Evolutionary conservation across 2,329 filamentous ascomycete genomes (phyloP).

Genomic region (Pseudogymnoascus sp.): DNA sequence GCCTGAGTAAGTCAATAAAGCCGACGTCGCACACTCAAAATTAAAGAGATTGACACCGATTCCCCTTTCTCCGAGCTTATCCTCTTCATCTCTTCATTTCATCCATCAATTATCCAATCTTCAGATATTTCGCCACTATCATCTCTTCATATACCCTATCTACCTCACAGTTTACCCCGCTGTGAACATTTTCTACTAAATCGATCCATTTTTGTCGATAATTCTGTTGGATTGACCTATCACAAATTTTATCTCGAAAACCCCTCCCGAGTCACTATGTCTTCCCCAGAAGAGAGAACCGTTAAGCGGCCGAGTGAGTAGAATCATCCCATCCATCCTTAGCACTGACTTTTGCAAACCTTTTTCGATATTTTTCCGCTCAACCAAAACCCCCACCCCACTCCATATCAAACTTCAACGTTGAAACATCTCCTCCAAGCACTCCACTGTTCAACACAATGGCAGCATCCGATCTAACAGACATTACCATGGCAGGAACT

Average conservation of each 20-base stretch:
- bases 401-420: slow-evolving; percentile 6
- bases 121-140: not conserved
- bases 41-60: not conserved
- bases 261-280: slow-evolving; percentile 14
- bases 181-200: not conserved
- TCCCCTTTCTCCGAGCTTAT: not conserved
- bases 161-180: not conserved
- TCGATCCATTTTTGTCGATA: not conserved
- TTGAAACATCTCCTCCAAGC: not conserved
- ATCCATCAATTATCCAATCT: not conserved
- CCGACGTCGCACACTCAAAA: not conserved
- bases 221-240: not conserved
- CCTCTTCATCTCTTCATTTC: not conserved
- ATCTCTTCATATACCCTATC: not conserved
- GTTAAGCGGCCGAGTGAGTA: slow-evolving; percentile 27
- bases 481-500: slow-evolving; percentile 53
- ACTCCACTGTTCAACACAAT: slow-evolving; percentile 3
- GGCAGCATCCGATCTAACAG: slow-evolving; percentile 7
- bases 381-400: not conserved
- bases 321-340: not conserved
- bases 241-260: not conserved
- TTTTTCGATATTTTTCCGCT: slow-evolving; percentile 3
- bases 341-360: not conserved
- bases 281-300: slow-evolving; percentile 21
- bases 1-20: not conserved